These are phyloP conservation scores for Musa balbisiana DNA, from an alignment of 202 grass and related monocot species.

Conservation along the genomic window DNA sequence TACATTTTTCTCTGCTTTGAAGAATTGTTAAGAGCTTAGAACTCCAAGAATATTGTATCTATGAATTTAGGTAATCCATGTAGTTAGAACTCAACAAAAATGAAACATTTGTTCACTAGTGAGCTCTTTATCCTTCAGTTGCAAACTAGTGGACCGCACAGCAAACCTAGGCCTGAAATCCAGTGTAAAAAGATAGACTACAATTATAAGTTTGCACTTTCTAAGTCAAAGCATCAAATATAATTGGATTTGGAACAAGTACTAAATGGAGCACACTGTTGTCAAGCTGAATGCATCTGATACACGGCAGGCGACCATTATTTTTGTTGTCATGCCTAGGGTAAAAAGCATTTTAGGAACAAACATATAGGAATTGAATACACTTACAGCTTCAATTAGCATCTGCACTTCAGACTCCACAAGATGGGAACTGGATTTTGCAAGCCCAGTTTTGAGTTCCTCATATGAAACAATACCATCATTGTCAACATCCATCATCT, in stretches of 20 bases:
- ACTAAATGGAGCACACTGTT: not conserved
- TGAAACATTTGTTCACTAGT: too few species aligned
- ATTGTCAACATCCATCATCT: conserved; percentile 17
- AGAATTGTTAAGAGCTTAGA: too few species aligned
- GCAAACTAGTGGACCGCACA: too few species aligned
- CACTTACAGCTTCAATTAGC: conserved; percentile 19
- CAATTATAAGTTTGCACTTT: too few species aligned
- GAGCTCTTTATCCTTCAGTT: too few species aligned
- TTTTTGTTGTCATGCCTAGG: not conserved
- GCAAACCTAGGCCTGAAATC: too few species aligned
- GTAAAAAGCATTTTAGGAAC: not conserved
- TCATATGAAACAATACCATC: conserved; percentile 17
- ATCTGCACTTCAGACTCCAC: conserved; percentile 21
- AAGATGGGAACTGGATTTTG: conserved; percentile 14
- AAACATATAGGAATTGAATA: not conserved
- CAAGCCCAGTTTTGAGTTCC: conserved; percentile 16
- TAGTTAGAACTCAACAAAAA: too few species aligned
- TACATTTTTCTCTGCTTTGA: too few species aligned
- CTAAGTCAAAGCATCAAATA: not conserved
- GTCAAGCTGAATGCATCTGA: not conserved
- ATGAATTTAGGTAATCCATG: too few species aligned
- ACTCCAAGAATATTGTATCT: too few species aligned
- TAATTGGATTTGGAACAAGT: not conserved
- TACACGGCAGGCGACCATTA: not conserved
- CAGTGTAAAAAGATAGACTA: too few species aligned